A percentile compares a stretch with the other conserved stretches of the same genome.
Evolutionary conservation across 192 early-diverging fungal genomes (phyloP).

Genomic region (Rhizophagus sp.): DNA sequence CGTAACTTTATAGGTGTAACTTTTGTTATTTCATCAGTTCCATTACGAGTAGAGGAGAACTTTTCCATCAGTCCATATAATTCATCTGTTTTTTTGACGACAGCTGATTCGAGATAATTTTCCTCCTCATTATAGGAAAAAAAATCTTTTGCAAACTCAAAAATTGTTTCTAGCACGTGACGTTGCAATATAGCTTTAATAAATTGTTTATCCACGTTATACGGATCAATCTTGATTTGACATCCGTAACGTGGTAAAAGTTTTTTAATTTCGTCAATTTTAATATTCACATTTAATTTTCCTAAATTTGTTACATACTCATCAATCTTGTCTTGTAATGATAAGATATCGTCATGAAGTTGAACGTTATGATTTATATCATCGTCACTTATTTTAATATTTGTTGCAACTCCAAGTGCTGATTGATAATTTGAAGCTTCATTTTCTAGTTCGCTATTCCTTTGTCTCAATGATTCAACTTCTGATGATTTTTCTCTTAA

Average conservation of each 20-base stretch:
- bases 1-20: background rate
- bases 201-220: background rate
- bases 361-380: slow-evolving; percentile 10
- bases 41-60: background rate
- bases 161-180: background rate
- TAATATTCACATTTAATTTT: background rate
- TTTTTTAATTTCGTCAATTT: background rate
- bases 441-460: background rate
- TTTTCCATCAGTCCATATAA: background rate
- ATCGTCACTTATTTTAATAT: background rate
- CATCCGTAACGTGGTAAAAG: background rate
- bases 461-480: background rate
- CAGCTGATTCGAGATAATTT: background rate
- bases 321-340: background rate
- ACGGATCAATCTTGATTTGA: background rate
- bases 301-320: background rate
- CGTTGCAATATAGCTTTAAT: slow-evolving; percentile 3
- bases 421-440: slow-evolving; percentile 7
- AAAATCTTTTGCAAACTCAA: background rate
- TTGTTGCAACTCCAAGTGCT: slow-evolving; percentile 1
- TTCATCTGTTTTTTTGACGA: background rate
- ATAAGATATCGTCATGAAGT: background rate
- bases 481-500: background rate
- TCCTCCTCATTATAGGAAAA: background rate
- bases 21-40: background rate